These are phyloP conservation scores for Auricularia auricula-judae DNA, from an alignment of 768 basidiomycete genomes.

Conservation along the genomic window DNA sequence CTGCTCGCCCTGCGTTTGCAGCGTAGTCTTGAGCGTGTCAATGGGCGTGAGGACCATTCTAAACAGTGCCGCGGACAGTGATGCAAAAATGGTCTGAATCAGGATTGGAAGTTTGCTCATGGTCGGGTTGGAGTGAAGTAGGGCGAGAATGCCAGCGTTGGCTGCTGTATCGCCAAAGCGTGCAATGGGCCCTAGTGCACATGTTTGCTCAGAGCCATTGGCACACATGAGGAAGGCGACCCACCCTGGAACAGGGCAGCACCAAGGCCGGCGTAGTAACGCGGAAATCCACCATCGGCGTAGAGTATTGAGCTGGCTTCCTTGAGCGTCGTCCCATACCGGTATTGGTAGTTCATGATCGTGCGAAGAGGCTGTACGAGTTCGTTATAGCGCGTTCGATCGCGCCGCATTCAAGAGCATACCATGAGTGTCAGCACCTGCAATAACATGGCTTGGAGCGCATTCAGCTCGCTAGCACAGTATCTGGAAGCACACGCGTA, in stretches of 20 bases:
- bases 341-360: conserved; percentile 95
- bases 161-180: conserved; percentile 94
- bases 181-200: conserved; percentile 24
- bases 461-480: conserved; percentile 8
- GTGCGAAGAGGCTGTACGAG: conserved; percentile 72
- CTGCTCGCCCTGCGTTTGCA: conserved; percentile 78
- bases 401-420: conserved; percentile 5
- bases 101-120: conserved; percentile 50
- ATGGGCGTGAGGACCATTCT: conserved; percentile 88
- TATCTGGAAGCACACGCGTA: conserved; percentile 16
- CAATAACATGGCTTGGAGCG: conserved; percentile 69
- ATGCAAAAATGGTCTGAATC: conserved; percentile 72
- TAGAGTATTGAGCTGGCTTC: conserved; percentile 5
- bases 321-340: conserved; percentile 13
- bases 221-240: background rate
- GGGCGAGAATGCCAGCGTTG: conserved; percentile 82
- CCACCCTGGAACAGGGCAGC: conserved; percentile 78
- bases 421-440: conserved; percentile 86
- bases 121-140: conserved; percentile 66
- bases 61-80: conserved; percentile 69
- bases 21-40: conserved; percentile 90
- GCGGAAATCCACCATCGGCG: conserved; percentile 63
- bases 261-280: conserved; percentile 80
- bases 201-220: background rate
- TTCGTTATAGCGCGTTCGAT: background rate